Evolutionary conservation across 768 basidiomycete species (phyloP).

Genomic region (Lentinula boryana): DNA sequence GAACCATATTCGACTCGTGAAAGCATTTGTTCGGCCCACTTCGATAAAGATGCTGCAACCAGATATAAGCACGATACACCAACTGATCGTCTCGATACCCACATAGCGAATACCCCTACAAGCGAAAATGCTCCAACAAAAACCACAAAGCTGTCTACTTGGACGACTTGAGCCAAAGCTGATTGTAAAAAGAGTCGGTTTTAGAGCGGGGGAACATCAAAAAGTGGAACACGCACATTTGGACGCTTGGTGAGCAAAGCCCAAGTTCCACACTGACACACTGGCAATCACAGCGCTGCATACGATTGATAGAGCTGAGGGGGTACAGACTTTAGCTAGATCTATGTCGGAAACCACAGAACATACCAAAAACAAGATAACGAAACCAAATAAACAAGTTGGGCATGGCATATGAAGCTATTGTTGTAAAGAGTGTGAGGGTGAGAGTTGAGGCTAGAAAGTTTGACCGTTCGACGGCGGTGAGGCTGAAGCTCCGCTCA

Average conservation of each 20-base stretch:
- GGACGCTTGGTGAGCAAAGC: constrained; percentile 32
- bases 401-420: constrained; percentile 33
- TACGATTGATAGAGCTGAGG: constrained; percentile 51
- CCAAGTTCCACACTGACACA: constrained; percentile 65
- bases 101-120: constrained; percentile 54
- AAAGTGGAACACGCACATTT: constrained; percentile 29
- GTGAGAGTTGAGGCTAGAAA: constrained; percentile 10
- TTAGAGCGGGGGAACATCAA: not conserved
- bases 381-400: constrained; percentile 44
- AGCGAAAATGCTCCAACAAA: constrained; percentile 57
- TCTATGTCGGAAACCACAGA: not conserved
- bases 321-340: not conserved
- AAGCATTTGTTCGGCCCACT: constrained; percentile 40
- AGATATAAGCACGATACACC: not conserved
- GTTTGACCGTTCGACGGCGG: constrained; percentile 13
- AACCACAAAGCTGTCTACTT: constrained; percentile 55
- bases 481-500: constrained; percentile 17
- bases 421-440: constrained; percentile 23
- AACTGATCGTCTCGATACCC: constrained; percentile 16
- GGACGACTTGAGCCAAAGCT: constrained; percentile 8
- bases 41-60: constrained; percentile 51
- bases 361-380: constrained; percentile 57
- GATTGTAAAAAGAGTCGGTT: not conserved
- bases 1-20: constrained; percentile 65
- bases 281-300: constrained; percentile 63